Evolutionary conservation across 192 early-diverging fungal species (phyloP).

Genomic region (Podila minutissima): DNA sequence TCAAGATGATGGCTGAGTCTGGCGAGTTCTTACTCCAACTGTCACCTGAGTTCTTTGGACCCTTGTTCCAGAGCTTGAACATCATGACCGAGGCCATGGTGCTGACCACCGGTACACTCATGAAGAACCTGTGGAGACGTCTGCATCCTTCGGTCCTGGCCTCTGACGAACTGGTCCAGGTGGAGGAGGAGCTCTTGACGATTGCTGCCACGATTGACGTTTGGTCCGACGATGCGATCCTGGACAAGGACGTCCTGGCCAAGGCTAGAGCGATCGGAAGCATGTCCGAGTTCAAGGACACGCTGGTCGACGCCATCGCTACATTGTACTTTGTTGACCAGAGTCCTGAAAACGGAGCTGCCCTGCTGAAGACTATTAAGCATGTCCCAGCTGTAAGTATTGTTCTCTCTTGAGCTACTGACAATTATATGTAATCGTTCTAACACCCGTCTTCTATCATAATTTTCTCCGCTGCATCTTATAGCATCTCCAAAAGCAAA

Average conservation of each 20-base stretch:
- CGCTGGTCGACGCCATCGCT: conserved; percentile 71
- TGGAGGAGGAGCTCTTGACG: conserved; percentile 52
- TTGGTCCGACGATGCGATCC: conserved; percentile 38
- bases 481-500: conserved; percentile 53
- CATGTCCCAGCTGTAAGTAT: conserved; percentile 62
- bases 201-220: conserved; percentile 43
- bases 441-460: conserved; percentile 17
- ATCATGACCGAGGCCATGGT: conserved; percentile 43
- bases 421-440: no score
- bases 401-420: neutral
- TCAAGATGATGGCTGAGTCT: conserved; percentile 54
- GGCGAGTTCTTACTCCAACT: conserved; percentile 27
- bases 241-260: conserved; percentile 41
- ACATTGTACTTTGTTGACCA: conserved; percentile 78
- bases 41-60: conserved; percentile 48
- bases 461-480: neutral
- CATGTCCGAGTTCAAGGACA: conserved; percentile 65
- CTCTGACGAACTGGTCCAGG: conserved; percentile 48
- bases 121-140: conserved; percentile 65
- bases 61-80: conserved; percentile 33
- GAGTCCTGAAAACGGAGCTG: conserved; percentile 52
- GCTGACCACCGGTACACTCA: conserved; percentile 56
- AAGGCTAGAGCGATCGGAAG: conserved; percentile 42
- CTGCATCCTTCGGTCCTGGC: conserved; percentile 61
- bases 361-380: conserved; percentile 55